A percentile compares a stretch with the other conserved stretches of the same genome.
These are phyloP conservation scores for Kurtzmaniella natalensis DNA, from an alignment of 1,139 yeast species.

Conservation along the genomic window DNA sequence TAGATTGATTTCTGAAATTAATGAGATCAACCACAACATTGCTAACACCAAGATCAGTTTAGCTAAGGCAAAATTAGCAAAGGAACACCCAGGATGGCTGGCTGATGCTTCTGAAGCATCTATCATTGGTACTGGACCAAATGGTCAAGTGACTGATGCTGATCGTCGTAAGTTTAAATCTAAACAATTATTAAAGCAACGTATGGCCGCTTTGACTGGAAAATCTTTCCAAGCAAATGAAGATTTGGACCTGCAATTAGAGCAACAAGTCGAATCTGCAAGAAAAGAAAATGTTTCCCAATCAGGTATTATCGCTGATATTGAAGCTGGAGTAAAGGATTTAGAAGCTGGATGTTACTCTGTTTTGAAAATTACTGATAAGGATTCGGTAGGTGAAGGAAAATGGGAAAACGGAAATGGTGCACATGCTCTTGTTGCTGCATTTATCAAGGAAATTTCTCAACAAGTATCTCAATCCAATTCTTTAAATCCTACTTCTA, in stretches of 20 bases:
- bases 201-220: constrained; percentile 93
- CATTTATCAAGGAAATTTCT: constrained; percentile 56
- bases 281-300: constrained; percentile 53
- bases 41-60: constrained; percentile 64
- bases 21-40: constrained; percentile 61
- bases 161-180: constrained; percentile 78
- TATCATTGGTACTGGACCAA: constrained; percentile 77
- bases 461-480: constrained; percentile 7
- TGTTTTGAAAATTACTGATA: constrained; percentile 39
- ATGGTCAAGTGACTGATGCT: constrained; percentile 76
- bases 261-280: constrained; percentile 51
- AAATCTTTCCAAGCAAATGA: constrained; percentile 47
- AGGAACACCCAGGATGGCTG: constrained; percentile 58
- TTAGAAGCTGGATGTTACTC: constrained; percentile 59
- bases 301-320: constrained; percentile 60
- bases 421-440: constrained; percentile 57
- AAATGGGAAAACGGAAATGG: constrained; percentile 90
- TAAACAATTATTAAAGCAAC: constrained; percentile 69
- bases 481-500: constrained; percentile 6
- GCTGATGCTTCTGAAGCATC: constrained; percentile 46
- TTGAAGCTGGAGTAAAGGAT: constrained; percentile 68
- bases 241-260: constrained; percentile 52
- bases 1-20: constrained; percentile 55
- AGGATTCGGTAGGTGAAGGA: constrained; percentile 52
- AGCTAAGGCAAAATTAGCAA: constrained; percentile 48